Evolutionary conservation across 768 basidiomycete genomes (phyloP), one percentile per base, ranked within the genome.

Genomic region (Russula foetens): DNA sequence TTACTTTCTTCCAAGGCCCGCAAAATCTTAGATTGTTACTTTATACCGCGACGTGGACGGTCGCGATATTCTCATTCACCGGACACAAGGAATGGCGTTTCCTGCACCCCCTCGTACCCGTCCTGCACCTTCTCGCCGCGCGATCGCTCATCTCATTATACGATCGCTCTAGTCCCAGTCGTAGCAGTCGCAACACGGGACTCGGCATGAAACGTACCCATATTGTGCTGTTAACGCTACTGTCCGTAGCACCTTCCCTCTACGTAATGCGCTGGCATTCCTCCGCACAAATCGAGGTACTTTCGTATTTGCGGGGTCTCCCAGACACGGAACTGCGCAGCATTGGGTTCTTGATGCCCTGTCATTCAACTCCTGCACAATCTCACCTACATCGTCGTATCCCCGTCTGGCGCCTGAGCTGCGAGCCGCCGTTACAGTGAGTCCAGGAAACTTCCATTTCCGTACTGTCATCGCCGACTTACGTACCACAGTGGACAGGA

Each of bases 11-110:
- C 53, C 59, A 43, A 62, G 57, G 51, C 53, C 26, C 51, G 28
- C 46, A 79, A 26, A 28, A 56, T 4, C 44, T 53, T 5, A 72
- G 66, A 45, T 75, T 73, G 21, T 77, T 92, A 68, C 71, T 84
- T 0, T 74, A 72, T 3, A 72, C 77, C 26, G 65, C 87, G 2
- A 63, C 74, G 21, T 92, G 89, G 86, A 84, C 87, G 0, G 70
- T 86, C 31, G 67, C 69, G 2, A 70, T 88, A 7, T 93, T 91
- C 70, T 98, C 96, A 8, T 62, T 88, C 3, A 79, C 89, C 2
- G 86, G 88, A 1, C 97, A 99, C 75, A 98, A 98, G 68, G 97
- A 99, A 77, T 98, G 94, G 93, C 81, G 97, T 8, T 98, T 99
- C 75, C 75, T 98, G 7, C 95, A 98, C 65, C 94, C 96, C 0